A percentile compares a stretch with the other conserved stretches of the same genome.
phyloP scores from a whole-genome alignment of 83 land plant genomes.

The Picea abies region DNA sequence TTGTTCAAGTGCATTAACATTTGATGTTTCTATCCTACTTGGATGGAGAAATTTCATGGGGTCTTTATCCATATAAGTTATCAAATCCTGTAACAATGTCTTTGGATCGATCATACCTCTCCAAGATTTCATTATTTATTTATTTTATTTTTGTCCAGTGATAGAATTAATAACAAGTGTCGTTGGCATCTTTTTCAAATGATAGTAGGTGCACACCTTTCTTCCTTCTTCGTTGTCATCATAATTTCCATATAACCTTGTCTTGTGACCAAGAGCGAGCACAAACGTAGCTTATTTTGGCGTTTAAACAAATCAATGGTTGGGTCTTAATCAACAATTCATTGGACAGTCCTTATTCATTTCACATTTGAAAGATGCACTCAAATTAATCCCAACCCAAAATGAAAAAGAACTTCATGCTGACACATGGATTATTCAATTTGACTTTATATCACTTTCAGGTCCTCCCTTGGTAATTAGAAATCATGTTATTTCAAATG shows the following conservation, averaged over 20 bases:
- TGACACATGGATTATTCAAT: no score
- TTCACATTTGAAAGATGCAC: no score
- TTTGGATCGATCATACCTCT: conserved; percentile 88
- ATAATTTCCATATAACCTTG: conserved; percentile 19
- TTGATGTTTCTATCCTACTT: conserved; percentile 59
- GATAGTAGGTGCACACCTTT: conserved; percentile 96
- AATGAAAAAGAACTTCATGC: no score
- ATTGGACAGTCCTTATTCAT: no score
- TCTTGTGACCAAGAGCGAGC: no score
- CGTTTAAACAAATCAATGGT: no score
- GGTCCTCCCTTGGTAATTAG: no score
- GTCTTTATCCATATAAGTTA: conserved; percentile 83
- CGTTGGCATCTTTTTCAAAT: conserved; percentile 65
- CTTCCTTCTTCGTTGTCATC: conserved; percentile 93
- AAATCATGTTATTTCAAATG: no score
- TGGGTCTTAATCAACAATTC: no score
- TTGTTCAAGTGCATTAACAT: background rate
- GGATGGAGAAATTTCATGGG: conserved; percentile 77
- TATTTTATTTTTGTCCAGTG: conserved; percentile 67
- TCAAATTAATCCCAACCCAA: no score
- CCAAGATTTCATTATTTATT: conserved; percentile 75
- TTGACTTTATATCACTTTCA: no score
- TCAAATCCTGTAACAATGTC: conserved; percentile 80
- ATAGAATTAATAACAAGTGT: conserved; percentile 87
- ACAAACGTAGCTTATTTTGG: no score